These are phyloP conservation scores for Fusarium sp. DNA, from an alignment of 2,329 filamentous ascomycete species.

Conservation along the genomic window DNA sequence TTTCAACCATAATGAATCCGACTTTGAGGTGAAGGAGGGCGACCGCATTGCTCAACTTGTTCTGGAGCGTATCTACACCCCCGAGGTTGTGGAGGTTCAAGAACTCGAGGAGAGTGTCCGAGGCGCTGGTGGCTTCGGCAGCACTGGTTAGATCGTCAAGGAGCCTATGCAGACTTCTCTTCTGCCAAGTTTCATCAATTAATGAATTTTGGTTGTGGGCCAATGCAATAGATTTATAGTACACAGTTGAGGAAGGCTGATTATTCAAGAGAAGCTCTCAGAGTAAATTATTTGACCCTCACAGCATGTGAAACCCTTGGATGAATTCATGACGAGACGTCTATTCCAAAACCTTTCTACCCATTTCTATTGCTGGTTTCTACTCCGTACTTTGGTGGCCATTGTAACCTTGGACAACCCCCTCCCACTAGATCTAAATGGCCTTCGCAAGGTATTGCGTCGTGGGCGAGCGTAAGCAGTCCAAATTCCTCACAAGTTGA, in stretches of 20 bases:
- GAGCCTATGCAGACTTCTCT: neutral
- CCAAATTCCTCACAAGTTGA: constrained; percentile 78
- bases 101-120: constrained; percentile 90
- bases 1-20: constrained; percentile 87
- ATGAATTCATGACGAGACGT: neutral
- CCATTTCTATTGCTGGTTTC: constrained; percentile 30
- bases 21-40: constrained; percentile 83
- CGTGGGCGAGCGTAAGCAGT: constrained; percentile 71
- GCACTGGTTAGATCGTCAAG: constrained; percentile 66
- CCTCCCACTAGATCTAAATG: constrained; percentile 46
- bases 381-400: constrained; percentile 17
- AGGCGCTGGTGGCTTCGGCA: constrained; percentile 90
- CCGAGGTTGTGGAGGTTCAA: constrained; percentile 87
- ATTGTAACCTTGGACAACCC: neutral
- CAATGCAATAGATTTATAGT: neutral
- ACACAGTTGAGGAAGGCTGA: neutral
- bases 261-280: neutral
- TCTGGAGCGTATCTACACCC: constrained; percentile 92
- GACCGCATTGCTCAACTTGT: constrained; percentile 95
- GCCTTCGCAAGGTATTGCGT: constrained; percentile 67
- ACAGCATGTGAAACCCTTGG: neutral
- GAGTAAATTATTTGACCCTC: neutral
- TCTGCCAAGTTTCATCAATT: constrained; percentile 11
- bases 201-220: constrained; percentile 3
- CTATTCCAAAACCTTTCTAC: constrained; percentile 4